A percentile compares a stretch with the other conserved stretches of the same genome.
phyloP scores from a whole-genome alignment of 106 monocot species.

The Allium fistulosum region DNA sequence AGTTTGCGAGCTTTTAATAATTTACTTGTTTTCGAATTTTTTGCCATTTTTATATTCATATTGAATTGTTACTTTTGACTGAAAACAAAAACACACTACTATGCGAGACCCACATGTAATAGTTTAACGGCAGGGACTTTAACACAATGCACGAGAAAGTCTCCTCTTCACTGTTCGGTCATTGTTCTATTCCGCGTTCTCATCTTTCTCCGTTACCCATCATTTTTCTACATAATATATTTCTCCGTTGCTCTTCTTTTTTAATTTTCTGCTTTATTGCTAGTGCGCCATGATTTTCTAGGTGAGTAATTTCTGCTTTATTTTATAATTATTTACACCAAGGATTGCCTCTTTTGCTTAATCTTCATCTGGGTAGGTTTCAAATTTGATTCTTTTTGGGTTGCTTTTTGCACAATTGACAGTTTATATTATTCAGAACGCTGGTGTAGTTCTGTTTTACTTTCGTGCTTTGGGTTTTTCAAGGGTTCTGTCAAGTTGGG shows the following conservation, averaged over 20 bases:
- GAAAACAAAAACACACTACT: no score
- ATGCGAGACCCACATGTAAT: no score
- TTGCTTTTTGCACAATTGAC: neutral
- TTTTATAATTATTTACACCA: constrained; percentile 1
- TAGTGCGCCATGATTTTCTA: constrained; percentile 2
- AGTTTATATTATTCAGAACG: neutral
- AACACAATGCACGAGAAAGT: neutral
- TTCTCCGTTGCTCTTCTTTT: neutral
- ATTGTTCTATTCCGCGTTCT: constrained; percentile 7
- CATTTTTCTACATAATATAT: neutral
- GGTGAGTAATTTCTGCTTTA: constrained; percentile 1
- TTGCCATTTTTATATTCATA: no score
- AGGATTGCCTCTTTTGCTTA: constrained; percentile 2
- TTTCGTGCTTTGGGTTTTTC: neutral
- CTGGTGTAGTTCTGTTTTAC: neutral
- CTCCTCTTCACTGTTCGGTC: neutral
- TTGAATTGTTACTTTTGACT: no score
- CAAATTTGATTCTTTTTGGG: neutral
- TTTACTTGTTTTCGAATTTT: no score
- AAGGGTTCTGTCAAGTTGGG: neutral
- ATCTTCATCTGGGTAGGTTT: neutral
- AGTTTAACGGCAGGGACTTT: neutral
- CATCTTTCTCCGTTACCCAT: neutral
- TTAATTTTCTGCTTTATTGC: neutral
- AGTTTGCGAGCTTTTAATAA: no score